Base-by-base conservation (phyloP, 1,284 basidiomycete genomes). In the Naganishia cerealis region DNA sequence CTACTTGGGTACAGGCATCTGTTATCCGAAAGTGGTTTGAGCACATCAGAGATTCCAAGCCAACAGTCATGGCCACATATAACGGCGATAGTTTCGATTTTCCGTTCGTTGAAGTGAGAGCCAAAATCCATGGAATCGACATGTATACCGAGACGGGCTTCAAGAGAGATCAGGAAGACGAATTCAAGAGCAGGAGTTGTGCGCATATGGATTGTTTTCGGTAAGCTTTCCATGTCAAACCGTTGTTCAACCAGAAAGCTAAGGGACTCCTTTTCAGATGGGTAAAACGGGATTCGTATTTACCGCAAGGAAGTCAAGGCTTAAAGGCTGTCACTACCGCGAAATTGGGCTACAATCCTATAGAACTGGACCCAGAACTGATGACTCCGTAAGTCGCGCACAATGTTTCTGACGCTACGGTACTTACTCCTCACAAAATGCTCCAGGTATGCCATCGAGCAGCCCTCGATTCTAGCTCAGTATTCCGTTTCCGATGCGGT, bases 41-140 rank as follows among this genome's bases (percentile, higher is more conserved):
- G 53, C 95, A 99, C 78, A 90, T 98, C 42, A 90, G 90, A 76
- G 90, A 94, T 57, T 87, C 92, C 21, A 92, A 90, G 71, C 96
- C 96, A 0, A 99, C 95, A 0, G 93, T 99, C 57, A 94, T 99
- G 79, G 94, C 94, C 12, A 98, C 94, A 0, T 99, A 97, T 79
- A 99, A 99, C 87, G 96, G 96, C 65, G 96, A 99, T 83, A 94
- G 92, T 74, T 99, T 99, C 86, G 96, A 99, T 85, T 99, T 99
- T 74, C 96, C 96, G 0, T 99, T 98, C 80, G 87, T 99, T n/a
- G 89, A 88, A 70, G 91, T 91, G 0, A 86, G 95, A 10, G 86
- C 94, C 0, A 89, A 89, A 72, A 85, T 86, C 0, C 94, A 97
- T 75, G 94, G 94, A 0, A 91, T 99, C 74, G 93, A 94, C 81